These are phyloP conservation scores for Arabis alpina DNA, from an alignment of 345 rosid genomes.

Conservation along the genomic window DNA sequence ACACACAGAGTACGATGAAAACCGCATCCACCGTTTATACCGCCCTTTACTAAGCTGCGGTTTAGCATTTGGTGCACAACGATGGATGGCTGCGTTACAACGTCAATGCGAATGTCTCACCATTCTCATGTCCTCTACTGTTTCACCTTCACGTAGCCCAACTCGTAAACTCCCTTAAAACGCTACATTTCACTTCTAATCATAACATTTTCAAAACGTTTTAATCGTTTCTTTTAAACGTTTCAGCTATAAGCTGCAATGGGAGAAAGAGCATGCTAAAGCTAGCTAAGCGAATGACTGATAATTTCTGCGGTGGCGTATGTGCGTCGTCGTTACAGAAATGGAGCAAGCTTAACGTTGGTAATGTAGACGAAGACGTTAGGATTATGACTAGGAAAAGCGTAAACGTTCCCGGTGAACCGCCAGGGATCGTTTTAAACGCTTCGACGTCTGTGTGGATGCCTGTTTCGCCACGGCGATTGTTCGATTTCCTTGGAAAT, in stretches of 20 bases:
- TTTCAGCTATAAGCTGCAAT: conserved; percentile 44
- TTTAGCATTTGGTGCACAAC: conserved; percentile 86
- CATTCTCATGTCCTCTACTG: conserved; percentile 78
- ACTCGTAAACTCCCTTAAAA: conserved; percentile 44
- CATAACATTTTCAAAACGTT: too few species aligned
- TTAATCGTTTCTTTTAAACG: neutral
- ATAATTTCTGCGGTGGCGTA: conserved; percentile 92
- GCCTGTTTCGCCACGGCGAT: conserved; percentile 69
- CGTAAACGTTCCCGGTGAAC: conserved; percentile 91
- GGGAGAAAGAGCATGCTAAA: conserved; percentile 95
- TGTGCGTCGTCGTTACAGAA: conserved; percentile 85
- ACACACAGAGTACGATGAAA: conserved; percentile 86
- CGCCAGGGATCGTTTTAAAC: conserved; percentile 83
- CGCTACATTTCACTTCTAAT: neutral
- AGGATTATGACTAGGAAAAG: conserved; percentile 92
- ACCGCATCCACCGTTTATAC: conserved; percentile 70
- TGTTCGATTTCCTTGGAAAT: conserved; percentile 82
- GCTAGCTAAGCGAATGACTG: conserved; percentile 92
- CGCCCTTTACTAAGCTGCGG: conserved; percentile 69
- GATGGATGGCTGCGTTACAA: conserved; percentile 94
- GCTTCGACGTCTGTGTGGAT: conserved; percentile 97
- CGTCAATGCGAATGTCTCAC: conserved; percentile 95
- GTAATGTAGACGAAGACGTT: conserved; percentile 79
- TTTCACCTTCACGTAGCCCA: conserved; percentile 50
- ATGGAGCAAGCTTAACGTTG: conserved; percentile 79